Evolutionary conservation across 352 stramenopile genomes (phyloP), one percentile per base, ranked within the genome.

Genomic region (Phytophthora brassicae): DNA sequence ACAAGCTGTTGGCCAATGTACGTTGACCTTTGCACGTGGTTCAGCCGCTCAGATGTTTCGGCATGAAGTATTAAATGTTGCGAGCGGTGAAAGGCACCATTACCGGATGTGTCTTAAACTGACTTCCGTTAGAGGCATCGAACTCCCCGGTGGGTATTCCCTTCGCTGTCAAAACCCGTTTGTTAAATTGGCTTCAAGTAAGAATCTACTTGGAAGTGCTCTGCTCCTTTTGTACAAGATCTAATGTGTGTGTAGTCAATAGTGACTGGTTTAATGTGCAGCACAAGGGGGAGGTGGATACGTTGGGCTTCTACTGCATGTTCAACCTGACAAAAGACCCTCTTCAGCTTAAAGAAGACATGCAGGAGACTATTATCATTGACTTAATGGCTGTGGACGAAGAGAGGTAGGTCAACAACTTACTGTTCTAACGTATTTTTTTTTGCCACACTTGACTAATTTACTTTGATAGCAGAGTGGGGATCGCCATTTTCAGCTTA

Each of bases 401-500:
- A 55, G 61, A 74, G 19, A 60, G 41, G 66, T 74, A 33, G 45
- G 46, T 16, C 14, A 4, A 39, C n/a, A 31, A 9, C 54, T 16
- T 46, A 8, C 39, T 36, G 14, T 19, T 14, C n/a, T 19, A 31
- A 9, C 54, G 22, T 46, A 8, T 45, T 36, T 16, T 19, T 14
- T 17, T 51, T 4, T 52, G 38, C 17, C 41, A 29, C 26, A 6
- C 35, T 12, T 8, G n/a, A 45, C n/a, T 45, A 45, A 45, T 23
- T 45, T 45, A 23, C 39, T 46, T 24, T 28, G 7, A 17, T 54
- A 35, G 12, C 57, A 72, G 64, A 26, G 58, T 82, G 2, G 81
- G 75, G 17, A 77, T 45, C 31, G 68, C 74, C 6, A 53, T 81
- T 11, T 92, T 92, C 64, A 90, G 76, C 50, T 63, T 92, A n/a